These are phyloP conservation scores for Ogataea methylovora DNA, from an alignment of 805 yeast genomes.

Conservation along the genomic window DNA sequence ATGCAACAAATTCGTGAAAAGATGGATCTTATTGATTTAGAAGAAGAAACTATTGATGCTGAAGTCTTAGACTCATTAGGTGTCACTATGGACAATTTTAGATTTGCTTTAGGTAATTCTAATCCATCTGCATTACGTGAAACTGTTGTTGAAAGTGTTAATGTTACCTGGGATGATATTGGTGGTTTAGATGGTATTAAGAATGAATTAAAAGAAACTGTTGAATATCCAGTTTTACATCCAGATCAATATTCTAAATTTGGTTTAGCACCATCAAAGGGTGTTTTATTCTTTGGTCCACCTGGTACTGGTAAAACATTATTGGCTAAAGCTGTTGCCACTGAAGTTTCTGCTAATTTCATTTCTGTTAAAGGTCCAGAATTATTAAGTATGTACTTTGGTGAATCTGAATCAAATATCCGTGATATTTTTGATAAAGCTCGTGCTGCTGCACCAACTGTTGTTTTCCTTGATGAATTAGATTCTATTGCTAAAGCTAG, in stretches of 20 bases:
- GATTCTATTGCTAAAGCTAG: conserved; percentile 97
- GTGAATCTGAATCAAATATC: conserved; percentile 95
- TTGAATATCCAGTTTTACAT: conserved; percentile 96
- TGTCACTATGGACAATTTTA: conserved; percentile 97
- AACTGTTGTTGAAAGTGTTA: conserved; percentile 97
- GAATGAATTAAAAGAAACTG: conserved; percentile 96
- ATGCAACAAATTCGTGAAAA: conserved; percentile 99
- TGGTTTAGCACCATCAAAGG: conserved; percentile 96
- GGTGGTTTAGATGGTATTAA: conserved; percentile 97
- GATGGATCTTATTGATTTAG: conserved; percentile 95
- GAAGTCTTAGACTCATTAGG: conserved; percentile 94
- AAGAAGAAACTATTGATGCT: conserved; percentile 95
- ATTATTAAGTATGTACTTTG: conserved; percentile 96
- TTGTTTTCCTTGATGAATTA: conserved; percentile 95
- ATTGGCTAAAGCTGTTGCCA: conserved; percentile 98
- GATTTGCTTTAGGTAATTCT: conserved; percentile 95
- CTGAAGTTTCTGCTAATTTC: conserved; percentile 97
- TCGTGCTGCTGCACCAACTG: conserved; percentile 99
- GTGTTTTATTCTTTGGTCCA: conserved; percentile 98
- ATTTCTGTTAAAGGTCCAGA: conserved; percentile 97
- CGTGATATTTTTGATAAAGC: conserved; percentile 98
- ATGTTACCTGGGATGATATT: conserved; percentile 98
- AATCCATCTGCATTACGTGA: conserved; percentile 99
- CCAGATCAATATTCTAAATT: conserved; percentile 98
- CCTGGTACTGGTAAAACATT: conserved; percentile 99